Evolutionary conservation across 805 yeast genomes (phyloP), one percentile per base, ranked within the genome.

Genomic region (Candida parachauliodes): DNA sequence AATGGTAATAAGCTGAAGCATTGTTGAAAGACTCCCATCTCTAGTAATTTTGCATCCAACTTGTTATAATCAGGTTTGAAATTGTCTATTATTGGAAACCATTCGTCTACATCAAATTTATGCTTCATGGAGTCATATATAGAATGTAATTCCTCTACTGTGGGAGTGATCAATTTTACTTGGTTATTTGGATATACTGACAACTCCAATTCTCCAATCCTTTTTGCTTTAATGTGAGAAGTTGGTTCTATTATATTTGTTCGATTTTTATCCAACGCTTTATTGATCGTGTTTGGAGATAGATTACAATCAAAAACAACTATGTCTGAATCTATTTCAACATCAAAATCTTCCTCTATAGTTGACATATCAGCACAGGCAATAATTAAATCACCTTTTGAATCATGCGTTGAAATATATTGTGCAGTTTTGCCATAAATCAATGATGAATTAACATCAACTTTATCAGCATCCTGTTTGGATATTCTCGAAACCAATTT

Each of bases 291-390:
- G 2, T 55, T 55, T 0, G 55, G 44, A 1, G 82, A 72, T 3
- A 88, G 57, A 51, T 88, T 88, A 29, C 87, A 80, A 54, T 88
- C 96, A 32, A 82, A 52, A 4, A 83, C 67, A 6, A 84, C 70
- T 18, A 61, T 56, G 8, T 61, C 56, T 0, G 94, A 84, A 1
- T 45, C 41, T 4, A 88, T 47, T 44, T 74, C 66, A 0, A 56
- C 28, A 2, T 49, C 41, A 2, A 83, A 65, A 19, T 66, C 59
- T 12, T 45, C 40, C 45, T 83, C 84, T 16, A 81, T 62, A 8
- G 82, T 75, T n/a, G 67, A 65, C 95, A 88, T 88, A 51, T 86
- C 95, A 3, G 95, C 91, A 51, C 87, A 77, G 0, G 95, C 95
- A 12, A 85, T 65, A 2, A 83, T 54, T 32, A 88, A 64, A 3